Conservation (phyloP, 768 basidiomycete genomes). For the Russula emetica region DNA sequence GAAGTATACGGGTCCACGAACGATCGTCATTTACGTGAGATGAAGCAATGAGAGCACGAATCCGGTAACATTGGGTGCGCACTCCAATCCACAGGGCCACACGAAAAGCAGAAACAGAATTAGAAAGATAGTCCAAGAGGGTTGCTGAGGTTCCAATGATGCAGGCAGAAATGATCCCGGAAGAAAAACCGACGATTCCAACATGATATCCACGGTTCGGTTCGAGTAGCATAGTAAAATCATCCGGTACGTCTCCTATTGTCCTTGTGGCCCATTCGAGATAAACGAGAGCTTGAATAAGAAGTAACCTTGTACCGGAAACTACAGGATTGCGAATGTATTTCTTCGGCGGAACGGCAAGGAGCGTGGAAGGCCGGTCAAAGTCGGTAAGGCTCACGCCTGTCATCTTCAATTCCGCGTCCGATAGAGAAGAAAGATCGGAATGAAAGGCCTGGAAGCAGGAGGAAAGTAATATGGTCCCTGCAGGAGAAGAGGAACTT, state of each 20-base stretch:
- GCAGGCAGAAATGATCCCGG: conserved; percentile 52
- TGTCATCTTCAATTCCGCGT: conserved; percentile 34
- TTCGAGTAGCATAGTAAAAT: conserved; percentile 35
- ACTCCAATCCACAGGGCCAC: conserved; percentile 52
- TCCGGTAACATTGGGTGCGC: conserved; percentile 39
- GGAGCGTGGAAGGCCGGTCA: conserved; percentile 37
- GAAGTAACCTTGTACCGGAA: conserved; percentile 46
- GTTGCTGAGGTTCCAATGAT: conserved; percentile 45
- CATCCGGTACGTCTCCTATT: conserved; percentile 9
- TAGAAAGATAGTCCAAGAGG: conserved; percentile 41
- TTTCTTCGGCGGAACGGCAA: conserved; percentile 36
- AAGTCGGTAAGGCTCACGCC: conserved; percentile 45
- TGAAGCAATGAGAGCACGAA: conserved; percentile 14
- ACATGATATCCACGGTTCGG: conserved; percentile 35
- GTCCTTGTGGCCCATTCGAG: conserved; percentile 40
- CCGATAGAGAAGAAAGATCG: conserved; percentile 48
- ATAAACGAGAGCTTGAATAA: conserved; percentile 51
- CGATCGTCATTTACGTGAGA: conserved; percentile 30
- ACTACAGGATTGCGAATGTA: conserved; percentile 47
- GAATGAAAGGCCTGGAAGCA: conserved; percentile 48
- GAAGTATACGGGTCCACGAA: conserved; percentile 47
- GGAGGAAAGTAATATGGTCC: conserved; percentile 45
- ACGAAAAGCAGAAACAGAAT: conserved; percentile 46
- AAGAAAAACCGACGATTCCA: conserved; percentile 53
- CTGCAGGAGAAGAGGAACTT: conserved; percentile 42